Percentiles rank a stretch among this genome's conserved stretches.
Conservation (phyloP, 2,329 filamentous ascomycete genomes). For the Ophiostoma novo-ulmi region DNA sequence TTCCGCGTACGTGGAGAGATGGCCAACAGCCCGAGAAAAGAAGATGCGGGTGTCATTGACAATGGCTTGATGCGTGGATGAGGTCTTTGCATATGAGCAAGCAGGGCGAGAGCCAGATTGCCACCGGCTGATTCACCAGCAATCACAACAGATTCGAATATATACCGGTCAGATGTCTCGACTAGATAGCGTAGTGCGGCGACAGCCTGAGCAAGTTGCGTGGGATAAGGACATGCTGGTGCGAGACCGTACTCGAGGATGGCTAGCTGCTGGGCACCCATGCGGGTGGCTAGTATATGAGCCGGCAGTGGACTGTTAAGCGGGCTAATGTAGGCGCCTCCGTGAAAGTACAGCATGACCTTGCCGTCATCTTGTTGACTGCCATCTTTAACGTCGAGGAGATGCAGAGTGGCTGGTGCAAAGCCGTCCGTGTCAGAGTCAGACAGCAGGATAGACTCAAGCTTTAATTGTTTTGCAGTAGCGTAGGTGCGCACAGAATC, state of each 20-base stretch:
- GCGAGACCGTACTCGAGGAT: slow-evolving; percentile 30
- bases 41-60: neutral
- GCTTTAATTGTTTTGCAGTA: neutral
- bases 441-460: neutral
- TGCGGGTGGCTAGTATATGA: slow-evolving; percentile 18
- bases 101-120: neutral
- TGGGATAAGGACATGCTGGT: slow-evolving; percentile 28
- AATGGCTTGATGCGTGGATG: neutral
- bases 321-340: slow-evolving; percentile 23
- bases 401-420: slow-evolving; percentile 1
- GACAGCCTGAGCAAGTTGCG: slow-evolving; percentile 28
- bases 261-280: slow-evolving; percentile 23
- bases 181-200: slow-evolving; percentile 28
- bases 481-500: neutral
- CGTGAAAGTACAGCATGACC: slow-evolving; percentile 27
- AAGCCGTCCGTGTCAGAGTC: neutral
- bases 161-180: slow-evolving; percentile 7
- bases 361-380: neutral
- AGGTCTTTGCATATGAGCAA: neutral
- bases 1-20: slow-evolving; percentile 29
- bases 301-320: slow-evolving; percentile 21
- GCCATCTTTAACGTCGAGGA: neutral
- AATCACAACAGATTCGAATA: neutral
- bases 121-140: neutral
- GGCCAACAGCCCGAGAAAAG: slow-evolving; percentile 25